Percentiles rank a stretch among this genome's conserved stretches.
phyloP scores from a whole-genome alignment of 1,139 yeast genomes.

The Magnusiomyces sp. region DNA sequence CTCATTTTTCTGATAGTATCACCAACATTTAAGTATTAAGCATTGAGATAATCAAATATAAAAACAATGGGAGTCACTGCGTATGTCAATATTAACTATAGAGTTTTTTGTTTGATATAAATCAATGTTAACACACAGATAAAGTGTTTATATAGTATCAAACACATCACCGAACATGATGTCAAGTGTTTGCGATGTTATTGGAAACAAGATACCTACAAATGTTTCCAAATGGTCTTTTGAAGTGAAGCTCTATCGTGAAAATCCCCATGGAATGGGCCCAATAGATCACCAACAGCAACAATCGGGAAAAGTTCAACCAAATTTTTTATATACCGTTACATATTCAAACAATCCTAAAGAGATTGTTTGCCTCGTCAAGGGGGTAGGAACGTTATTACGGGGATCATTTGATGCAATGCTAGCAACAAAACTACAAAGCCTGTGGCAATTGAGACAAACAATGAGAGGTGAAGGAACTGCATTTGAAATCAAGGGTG shows the following conservation, averaged over 20 bases:
- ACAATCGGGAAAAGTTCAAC: slow-evolving; percentile 21
- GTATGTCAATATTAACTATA: slow-evolving; percentile 12
- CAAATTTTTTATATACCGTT: slow-evolving; percentile 47
- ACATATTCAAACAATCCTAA: slow-evolving; percentile 47
- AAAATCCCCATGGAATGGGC: slow-evolving; percentile 33
- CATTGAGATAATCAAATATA: not conserved
- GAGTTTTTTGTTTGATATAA: not conserved
- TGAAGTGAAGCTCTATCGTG: slow-evolving; percentile 55
- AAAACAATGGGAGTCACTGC: slow-evolving; percentile 14
- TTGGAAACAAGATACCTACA: slow-evolving; percentile 55
- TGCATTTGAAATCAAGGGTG: slow-evolving; percentile 38
- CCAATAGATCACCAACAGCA: slow-evolving; percentile 6
- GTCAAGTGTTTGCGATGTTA: slow-evolving; percentile 55
- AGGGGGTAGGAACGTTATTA: slow-evolving; percentile 28
- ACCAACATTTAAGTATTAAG: not conserved
- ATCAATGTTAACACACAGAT: not conserved
- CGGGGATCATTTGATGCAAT: slow-evolving; percentile 29
- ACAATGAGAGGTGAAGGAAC: slow-evolving; percentile 70
- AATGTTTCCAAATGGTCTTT: slow-evolving; percentile 56
- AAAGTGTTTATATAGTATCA: slow-evolving; percentile 44
- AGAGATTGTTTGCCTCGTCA: slow-evolving; percentile 45
- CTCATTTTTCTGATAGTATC: no score
- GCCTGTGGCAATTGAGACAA: slow-evolving; percentile 66
- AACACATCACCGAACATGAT: slow-evolving; percentile 58
- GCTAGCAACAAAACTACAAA: slow-evolving; percentile 47